A percentile compares a stretch with the other conserved stretches of the same genome.
These are phyloP conservation scores for Ascodesmis nigricans DNA, from an alignment of 495 filamentous ascomycete genomes.

Conservation along the genomic window DNA sequence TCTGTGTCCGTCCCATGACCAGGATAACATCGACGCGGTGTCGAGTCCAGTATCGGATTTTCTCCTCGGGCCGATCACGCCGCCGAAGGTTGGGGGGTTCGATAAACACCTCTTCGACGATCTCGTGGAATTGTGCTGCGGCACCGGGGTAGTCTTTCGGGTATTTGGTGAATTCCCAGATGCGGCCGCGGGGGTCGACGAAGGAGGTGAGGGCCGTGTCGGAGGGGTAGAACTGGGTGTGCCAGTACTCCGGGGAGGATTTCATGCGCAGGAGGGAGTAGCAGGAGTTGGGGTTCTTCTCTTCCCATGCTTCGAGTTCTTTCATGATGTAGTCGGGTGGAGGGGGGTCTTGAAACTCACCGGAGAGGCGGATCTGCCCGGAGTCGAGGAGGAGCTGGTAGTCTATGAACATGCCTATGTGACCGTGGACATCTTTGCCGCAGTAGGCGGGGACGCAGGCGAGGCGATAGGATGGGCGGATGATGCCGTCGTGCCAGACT, in stretches of 20 bases:
- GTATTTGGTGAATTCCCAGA: constrained; percentile 12
- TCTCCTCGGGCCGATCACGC: neutral
- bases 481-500: constrained; percentile 6
- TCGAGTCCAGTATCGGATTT: neutral
- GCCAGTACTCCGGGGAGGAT: constrained; percentile 8
- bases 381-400: constrained; percentile 5
- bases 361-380: constrained; percentile 6
- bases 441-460: constrained; percentile 6
- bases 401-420: constrained; percentile 8
- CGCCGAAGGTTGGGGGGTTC: constrained; percentile 7
- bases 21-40: constrained; percentile 9
- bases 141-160: constrained; percentile 9
- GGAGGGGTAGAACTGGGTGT: constrained; percentile 2
- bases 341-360: constrained; percentile 4
- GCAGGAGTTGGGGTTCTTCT: constrained; percentile 3
- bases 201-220: constrained; percentile 7
- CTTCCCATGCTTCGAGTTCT: constrained; percentile 8
- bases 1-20: constrained; percentile 3
- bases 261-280: constrained; percentile 6
- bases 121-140: constrained; percentile 9
- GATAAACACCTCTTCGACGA: constrained; percentile 3
- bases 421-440: constrained; percentile 3
- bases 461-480: constrained; percentile 8
- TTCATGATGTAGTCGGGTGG: constrained; percentile 5
- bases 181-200: constrained; percentile 8